Conservation (phyloP, 805 yeast species). For the Candida argentea region DNA sequence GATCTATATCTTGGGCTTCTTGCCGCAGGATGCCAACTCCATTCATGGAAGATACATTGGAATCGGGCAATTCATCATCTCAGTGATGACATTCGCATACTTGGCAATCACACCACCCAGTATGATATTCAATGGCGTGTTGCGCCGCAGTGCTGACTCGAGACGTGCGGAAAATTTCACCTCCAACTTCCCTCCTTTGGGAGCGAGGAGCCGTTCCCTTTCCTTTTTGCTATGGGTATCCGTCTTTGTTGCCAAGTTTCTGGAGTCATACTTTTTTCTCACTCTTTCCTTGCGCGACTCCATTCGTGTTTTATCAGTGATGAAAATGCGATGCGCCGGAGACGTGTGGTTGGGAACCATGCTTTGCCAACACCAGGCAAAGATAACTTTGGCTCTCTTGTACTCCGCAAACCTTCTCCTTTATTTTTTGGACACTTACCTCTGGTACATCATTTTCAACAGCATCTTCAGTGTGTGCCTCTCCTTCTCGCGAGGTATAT, state of each 20-base stretch:
- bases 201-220: slow-evolving; percentile 11
- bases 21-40: slow-evolving; percentile 16
- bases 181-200: slow-evolving; percentile 15
- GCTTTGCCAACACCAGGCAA: slow-evolving; percentile 20
- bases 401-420: slow-evolving; percentile 19
- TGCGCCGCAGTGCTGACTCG: slow-evolving; percentile 4
- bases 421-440: slow-evolving; percentile 29
- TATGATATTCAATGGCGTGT: slow-evolving; percentile 8
- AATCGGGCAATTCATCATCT: slow-evolving; percentile 16
- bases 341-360: slow-evolving; percentile 14
- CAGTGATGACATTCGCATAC: slow-evolving; percentile 19
- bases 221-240: slow-evolving; percentile 20
- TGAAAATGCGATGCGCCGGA: slow-evolving; percentile 20
- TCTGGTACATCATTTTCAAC: slow-evolving; percentile 30
- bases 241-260: slow-evolving; percentile 23
- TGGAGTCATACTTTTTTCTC: slow-evolving; percentile 26
- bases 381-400: slow-evolving; percentile 14
- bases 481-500: slow-evolving; percentile 21
- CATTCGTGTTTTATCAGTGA: slow-evolving; percentile 16
- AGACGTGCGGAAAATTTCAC: slow-evolving; percentile 10
- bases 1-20: slow-evolving; percentile 17
- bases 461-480: slow-evolving; percentile 23
- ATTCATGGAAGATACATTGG: slow-evolving; percentile 14
- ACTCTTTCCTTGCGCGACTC: slow-evolving; percentile 27
- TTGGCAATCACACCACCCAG: slow-evolving; percentile 19